phyloP scores from a whole-genome alignment of 78 protist genomes.

The Isochrysis galbana region DNA sequence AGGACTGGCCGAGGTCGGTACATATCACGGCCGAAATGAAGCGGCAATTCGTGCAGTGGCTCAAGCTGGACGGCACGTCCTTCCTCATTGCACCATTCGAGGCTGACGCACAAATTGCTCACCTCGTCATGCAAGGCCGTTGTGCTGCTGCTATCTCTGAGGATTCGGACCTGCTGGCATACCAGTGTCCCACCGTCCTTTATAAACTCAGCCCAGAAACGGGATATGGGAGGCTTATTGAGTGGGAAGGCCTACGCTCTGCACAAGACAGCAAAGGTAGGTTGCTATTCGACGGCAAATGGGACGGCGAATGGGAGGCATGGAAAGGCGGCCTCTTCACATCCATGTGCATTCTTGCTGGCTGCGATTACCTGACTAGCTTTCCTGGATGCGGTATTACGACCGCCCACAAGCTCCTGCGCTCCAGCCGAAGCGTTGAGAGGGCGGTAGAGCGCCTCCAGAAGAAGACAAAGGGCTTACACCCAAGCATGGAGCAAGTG shows the following conservation, averaged over 20 bases:
- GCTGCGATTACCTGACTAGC: constrained; percentile 94
- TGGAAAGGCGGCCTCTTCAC: not conserved
- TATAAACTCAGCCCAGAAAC: not conserved
- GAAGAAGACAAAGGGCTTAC: too few relatives aligned
- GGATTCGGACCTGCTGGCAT: constrained; percentile 95
- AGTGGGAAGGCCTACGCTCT: not conserved
- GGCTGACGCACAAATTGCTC: constrained; percentile 61
- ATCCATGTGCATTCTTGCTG: constrained; percentile 84
- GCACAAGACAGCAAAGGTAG: not conserved
- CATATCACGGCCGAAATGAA: not conserved
- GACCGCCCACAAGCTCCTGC: constrained; percentile 73
- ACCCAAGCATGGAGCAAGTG: too few relatives aligned
- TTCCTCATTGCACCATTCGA: constrained; percentile 58
- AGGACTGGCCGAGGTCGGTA: not conserved
- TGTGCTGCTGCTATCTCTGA: constrained; percentile 84
- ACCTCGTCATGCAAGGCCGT: not conserved
- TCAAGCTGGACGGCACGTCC: not conserved
- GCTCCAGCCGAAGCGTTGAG: constrained; percentile 38
- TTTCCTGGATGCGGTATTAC: constrained; percentile 87
- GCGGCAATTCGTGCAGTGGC: not conserved
- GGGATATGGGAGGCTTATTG: not conserved
- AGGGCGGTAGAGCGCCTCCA: constrained; percentile 6
- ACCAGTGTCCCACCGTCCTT: constrained; percentile 58
- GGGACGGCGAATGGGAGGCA: not conserved
- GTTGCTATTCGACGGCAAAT: not conserved